Evolutionary conservation across 202 grass and related monocot species (phyloP).

Genomic region (Setaria italica): DNA sequence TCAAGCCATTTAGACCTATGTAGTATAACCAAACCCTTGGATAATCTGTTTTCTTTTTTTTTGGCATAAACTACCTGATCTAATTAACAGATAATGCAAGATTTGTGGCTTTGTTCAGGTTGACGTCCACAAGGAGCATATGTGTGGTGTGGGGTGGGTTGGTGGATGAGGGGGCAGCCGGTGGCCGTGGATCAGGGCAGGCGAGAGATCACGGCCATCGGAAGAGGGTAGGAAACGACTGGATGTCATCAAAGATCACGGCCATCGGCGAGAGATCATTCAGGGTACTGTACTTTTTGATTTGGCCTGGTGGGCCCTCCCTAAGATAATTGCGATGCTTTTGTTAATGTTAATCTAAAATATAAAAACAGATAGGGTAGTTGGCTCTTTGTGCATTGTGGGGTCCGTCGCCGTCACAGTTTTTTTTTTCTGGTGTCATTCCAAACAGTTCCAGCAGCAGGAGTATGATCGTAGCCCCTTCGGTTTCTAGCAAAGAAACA

Average conservation of each 20-base stretch:
- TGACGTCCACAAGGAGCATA: neutral
- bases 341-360: neutral
- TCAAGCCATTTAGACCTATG: neutral
- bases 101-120: neutral
- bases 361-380: too few relatives aligned
- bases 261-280: too few relatives aligned
- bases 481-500: neutral
- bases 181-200: conserved; percentile 40
- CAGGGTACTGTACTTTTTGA: too few relatives aligned
- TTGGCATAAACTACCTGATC: neutral
- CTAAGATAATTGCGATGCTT: neutral
- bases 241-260: too few relatives aligned
- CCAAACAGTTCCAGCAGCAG: neutral
- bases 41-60: neutral
- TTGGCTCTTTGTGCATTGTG: conserved; percentile 32
- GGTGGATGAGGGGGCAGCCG: conserved; percentile 54
- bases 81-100: neutral
- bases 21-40: neutral
- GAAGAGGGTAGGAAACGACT: too few relatives aligned
- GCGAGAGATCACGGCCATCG: conserved; percentile 41
- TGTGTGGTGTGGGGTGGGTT: conserved; percentile 53
- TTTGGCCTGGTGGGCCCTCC: neutral
- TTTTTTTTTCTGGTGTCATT: conserved; percentile 29
- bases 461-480: neutral
- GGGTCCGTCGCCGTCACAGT: conserved; percentile 17